Conservation (phyloP, 768 basidiomycete species). For the Lactifluus subvellereus region DNA sequence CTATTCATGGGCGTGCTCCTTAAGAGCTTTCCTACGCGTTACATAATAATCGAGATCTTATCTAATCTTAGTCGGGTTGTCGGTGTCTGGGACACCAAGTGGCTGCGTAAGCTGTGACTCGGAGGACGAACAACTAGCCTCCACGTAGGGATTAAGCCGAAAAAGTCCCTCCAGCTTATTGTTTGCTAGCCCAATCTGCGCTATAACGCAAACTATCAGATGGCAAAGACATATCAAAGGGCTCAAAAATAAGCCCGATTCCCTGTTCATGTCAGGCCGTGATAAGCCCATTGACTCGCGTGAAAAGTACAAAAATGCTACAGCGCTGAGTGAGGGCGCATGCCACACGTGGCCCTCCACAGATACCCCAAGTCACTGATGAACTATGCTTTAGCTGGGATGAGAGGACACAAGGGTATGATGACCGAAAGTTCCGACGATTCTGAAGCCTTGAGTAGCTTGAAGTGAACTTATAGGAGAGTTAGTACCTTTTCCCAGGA, state of each 20-base stretch:
- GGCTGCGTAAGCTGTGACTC: constrained; percentile 71
- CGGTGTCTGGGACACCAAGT: too few relatives aligned
- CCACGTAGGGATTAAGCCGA: constrained; percentile 4
- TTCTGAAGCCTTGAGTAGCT: background rate
- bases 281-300: constrained; percentile 57
- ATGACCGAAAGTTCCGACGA: constrained; percentile 40
- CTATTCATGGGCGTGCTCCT: too few relatives aligned
- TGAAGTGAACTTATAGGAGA: background rate
- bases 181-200: constrained; percentile 21
- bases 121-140: background rate
- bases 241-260: constrained; percentile 60
- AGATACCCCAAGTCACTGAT: constrained; percentile 52
- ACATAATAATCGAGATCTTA: too few relatives aligned
- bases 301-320: constrained; percentile 47
- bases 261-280: constrained; percentile 52
- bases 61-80: too few relatives aligned
- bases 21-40: too few relatives aligned
- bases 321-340: constrained; percentile 46
- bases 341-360: constrained; percentile 56
- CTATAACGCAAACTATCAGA: constrained; percentile 37
- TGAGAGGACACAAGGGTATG: constrained; percentile 40
- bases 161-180: constrained; percentile 11
- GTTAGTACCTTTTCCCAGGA: background rate
- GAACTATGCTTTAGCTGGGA: constrained; percentile 45
- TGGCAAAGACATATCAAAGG: constrained; percentile 50